Evolutionary conservation across 306 rosid species (phyloP), one percentile per base, ranked within the genome.

Genomic region (Phaseolus lunatus): DNA sequence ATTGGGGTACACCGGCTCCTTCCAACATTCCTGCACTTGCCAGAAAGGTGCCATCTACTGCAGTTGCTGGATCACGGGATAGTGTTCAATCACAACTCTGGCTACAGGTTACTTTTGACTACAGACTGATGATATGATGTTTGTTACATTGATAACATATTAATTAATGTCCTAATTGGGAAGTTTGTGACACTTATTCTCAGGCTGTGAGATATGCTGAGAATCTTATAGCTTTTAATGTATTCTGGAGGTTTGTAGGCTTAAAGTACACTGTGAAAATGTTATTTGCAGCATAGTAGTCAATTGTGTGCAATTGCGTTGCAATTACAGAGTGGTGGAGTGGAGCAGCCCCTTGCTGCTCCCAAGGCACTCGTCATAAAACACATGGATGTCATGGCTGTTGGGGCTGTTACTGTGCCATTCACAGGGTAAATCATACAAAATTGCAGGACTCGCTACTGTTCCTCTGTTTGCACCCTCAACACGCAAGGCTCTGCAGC

Each of bases 1-100:
- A 95, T 85, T 95, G 99, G 99, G 92, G 92, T 43, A 75, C 98
- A 15, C 92, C 96, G 45, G 75, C 93, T 67, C 57, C 96, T 54
- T 84, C 97, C 37, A 52, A 83, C 63, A 82, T 92, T 72, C 93
- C 99, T 72, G 87, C 90, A 14, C 10, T 87, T 39, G 87, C 63
- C 5, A 94, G 97, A 87, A 90, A 95, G 86, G 96, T 86, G 62
- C 93, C 98, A 15, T 71, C 96, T 15, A 88, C 92, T 81, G 87
- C 97, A 49, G 90, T 90, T 84, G 86, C 88, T 31, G 97, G 97
- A 69, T 88, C 99, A 68, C 96, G 96, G 23, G 99, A 95, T 65
- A 80, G 87, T 83, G 88, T 87, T 80, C 98, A 85, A 85, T 82
- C 99, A 70, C 99, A 95, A 88, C 89, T 67, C 82, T 90, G 97